phyloP scores from a whole-genome alignment of 352 stramenopile species.

The Phytophthora lateralis region DNA sequence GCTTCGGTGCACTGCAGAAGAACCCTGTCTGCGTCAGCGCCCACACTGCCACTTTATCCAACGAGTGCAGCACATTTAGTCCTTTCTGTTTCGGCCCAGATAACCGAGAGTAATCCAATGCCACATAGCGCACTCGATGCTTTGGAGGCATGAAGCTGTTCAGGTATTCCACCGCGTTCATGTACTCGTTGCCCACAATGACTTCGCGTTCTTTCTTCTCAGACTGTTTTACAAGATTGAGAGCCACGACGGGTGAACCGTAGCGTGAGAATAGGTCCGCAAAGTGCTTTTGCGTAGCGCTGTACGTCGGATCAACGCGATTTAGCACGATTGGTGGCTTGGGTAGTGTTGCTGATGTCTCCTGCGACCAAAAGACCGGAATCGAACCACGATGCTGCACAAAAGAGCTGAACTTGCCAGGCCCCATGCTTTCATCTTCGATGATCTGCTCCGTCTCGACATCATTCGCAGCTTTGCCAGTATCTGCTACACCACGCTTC shows the following conservation, averaged over 20 bases:
- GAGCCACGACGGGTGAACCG: conserved; percentile 95
- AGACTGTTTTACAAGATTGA: conserved; percentile 98
- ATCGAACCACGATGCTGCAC: conserved; percentile 99
- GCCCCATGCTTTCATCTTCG: conserved; percentile 88
- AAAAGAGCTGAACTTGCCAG: conserved; percentile 95
- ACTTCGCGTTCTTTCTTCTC: conserved; percentile 98
- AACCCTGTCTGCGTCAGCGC: conserved; percentile 97
- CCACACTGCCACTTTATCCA: conserved; percentile 96
- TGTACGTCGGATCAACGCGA: conserved; percentile 96
- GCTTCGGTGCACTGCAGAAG: conserved; percentile 94
- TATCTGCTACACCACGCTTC: conserved; percentile 96
- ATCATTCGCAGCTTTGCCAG: conserved; percentile 99
- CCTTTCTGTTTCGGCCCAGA: conserved; percentile 91
- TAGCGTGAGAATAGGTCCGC: conserved; percentile 96
- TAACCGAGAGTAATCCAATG: conserved; percentile 95
- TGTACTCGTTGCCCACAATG: conserved; percentile 97
- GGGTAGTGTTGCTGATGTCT: conserved; percentile 96
- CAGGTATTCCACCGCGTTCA: conserved; percentile 98
- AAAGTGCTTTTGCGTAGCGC: conserved; percentile 94
- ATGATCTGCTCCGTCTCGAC: conserved; percentile 99
- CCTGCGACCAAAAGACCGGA: conserved; percentile 99
- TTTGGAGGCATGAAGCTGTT: conserved; percentile 93
- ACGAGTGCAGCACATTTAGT: conserved; percentile 92
- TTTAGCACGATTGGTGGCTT: conserved; percentile 98
- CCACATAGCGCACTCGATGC: conserved; percentile 97